Evolutionary conservation across 148 eudicot species (phyloP), one percentile per base, ranked within the genome.

Genomic region (Pharnaceum exiguum): DNA sequence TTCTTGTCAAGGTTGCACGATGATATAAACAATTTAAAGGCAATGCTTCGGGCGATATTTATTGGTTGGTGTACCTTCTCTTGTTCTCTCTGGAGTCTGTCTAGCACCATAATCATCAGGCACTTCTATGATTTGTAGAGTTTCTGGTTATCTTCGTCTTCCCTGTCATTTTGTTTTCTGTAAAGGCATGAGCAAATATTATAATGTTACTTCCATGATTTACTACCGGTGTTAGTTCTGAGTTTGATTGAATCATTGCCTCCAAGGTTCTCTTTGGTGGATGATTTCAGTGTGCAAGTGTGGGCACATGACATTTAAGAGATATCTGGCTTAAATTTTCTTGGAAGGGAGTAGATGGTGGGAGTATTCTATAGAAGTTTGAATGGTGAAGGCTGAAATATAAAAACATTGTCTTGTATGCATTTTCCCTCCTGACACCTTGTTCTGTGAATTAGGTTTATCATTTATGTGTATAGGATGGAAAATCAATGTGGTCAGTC

Each of bases 11-110:
- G 55, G 55, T 66, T 94, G 75, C 79, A 77, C 63, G 61, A 82
- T 71, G 99, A 94, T 70, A 79, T 94, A 19, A 84, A 72, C 74
- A 86, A 94, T 65, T 89, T 94, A 18, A 94, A 78, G 68, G 96
- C 95, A 22, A 94, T 94, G 99, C 77, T 94, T 28, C 91, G 85
- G 69, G 99, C 99, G 31, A 86, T 89, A 74, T 82, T 76, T 55
- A 89, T 94, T 55, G 99, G 99, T 94, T 71, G 33, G 22, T n/a
- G 15, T 22, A 16, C n/a, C 35, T 52, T 31, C 51, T 44, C 36
- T 55, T 5, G 21, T 43, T 46, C 16, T 53, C 33, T 62, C n/a
- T n/a, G n/a, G n/a, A n/a, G 5, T 21, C 21, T 60, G 25, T 49
- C 31, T 56, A 32, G n/a, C 30, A 23, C 47, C 38, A 35, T 7